phyloP scores from a whole-genome alignment of 2,329 filamentous ascomycete species.

The Aschersonia sp. region DNA sequence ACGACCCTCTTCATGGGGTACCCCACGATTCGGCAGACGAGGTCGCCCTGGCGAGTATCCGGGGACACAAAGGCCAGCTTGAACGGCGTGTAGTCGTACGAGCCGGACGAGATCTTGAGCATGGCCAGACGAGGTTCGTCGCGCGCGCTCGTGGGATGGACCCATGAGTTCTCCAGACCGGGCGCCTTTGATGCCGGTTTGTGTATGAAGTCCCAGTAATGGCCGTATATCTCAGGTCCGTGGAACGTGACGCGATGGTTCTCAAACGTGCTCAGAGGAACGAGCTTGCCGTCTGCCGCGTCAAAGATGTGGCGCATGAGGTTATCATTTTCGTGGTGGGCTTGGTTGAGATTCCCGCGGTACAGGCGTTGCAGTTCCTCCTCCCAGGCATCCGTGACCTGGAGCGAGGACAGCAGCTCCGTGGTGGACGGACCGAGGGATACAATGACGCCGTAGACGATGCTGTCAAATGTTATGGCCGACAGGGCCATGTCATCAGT shows the following conservation, averaged over 20 bases:
- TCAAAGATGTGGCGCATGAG: constrained; percentile 5
- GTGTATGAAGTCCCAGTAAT: constrained; percentile 3
- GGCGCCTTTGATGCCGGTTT: background rate
- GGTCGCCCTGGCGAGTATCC: constrained; percentile 4
- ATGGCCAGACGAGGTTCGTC: constrained; percentile 6
- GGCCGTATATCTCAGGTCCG: constrained; percentile 2
- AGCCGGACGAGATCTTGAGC: background rate
- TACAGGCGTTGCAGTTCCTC: constrained; percentile 5
- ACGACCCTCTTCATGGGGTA: constrained; percentile 6
- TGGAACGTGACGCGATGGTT: constrained; percentile 3
- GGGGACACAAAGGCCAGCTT: constrained; percentile 6
- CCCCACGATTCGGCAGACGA: constrained; percentile 4
- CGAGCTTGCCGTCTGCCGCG: constrained; percentile 1
- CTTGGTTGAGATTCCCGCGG: constrained; percentile 3
- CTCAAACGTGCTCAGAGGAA: background rate
- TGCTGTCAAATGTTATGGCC: constrained; percentile 2
- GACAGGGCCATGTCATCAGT: constrained; percentile 3
- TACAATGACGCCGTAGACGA: constrained; percentile 4
- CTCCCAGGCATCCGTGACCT: constrained; percentile 5
- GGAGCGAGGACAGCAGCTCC: constrained; percentile 5
- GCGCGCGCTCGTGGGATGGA: background rate
- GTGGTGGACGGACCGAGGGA: constrained; percentile 3
- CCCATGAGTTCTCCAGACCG: constrained; percentile 4
- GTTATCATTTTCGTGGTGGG: constrained; percentile 4
- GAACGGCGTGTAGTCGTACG: background rate